Conservation (phyloP, 129 eudicot genomes). For the Deinandra increscens region DNA sequence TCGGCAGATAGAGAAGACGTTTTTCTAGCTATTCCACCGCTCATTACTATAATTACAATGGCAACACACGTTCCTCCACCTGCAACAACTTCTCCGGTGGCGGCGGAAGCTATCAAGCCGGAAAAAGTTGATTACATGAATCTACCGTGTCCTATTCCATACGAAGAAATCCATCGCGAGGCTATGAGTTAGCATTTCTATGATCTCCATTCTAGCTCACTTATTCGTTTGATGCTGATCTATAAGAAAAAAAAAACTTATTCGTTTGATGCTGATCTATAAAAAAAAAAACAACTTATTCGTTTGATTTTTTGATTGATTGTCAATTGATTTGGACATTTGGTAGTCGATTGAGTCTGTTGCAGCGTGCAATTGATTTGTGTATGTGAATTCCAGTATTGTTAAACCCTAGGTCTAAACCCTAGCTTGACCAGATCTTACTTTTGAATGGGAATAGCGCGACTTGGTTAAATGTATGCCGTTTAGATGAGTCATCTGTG, state of each 20-base stretch:
- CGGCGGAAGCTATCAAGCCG: constrained; percentile 40
- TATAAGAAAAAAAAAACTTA: too few relatives aligned
- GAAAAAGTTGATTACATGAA: constrained; percentile 66
- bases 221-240: background rate
- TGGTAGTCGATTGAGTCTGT: constrained; percentile 4
- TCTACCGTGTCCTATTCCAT: constrained; percentile 86
- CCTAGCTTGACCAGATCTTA: constrained; percentile 18
- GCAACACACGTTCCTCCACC: constrained; percentile 46
- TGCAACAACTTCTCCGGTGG: constrained; percentile 25
- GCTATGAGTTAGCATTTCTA: constrained; percentile 57
- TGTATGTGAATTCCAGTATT: background rate
- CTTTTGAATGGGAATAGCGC: background rate
- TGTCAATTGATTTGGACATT: background rate
- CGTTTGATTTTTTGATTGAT: background rate
- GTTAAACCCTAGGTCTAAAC: constrained; percentile 28
- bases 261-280: too few relatives aligned
- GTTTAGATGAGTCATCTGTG: background rate
- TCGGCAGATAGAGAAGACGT: background rate
- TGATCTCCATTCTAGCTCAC: background rate
- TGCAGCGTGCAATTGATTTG: constrained; percentile 8
- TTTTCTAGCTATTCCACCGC: background rate
- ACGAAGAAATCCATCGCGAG: constrained; percentile 89
- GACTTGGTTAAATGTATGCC: background rate
- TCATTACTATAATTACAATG: constrained; percentile 37
- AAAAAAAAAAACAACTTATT: too few relatives aligned